Evolutionary conservation across 257 asterid genomes (phyloP).

Genomic region (Fraxinus quadrangulata): DNA sequence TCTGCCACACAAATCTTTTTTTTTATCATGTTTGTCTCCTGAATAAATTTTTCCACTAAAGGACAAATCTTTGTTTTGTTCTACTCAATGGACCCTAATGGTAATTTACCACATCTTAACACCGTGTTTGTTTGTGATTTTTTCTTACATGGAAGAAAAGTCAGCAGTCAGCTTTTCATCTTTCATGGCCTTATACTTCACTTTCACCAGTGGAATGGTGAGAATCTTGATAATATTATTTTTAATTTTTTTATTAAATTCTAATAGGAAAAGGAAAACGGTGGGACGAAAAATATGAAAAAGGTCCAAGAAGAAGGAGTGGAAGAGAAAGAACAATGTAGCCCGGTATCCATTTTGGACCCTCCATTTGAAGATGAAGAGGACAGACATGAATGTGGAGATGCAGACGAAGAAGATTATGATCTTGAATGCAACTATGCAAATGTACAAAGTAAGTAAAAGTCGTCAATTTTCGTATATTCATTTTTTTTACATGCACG

Average conservation of each 20-base stretch:
- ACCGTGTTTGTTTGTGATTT: conserved; percentile 10
- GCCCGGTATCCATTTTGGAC: conserved; percentile 80
- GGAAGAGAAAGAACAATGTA: conserved; percentile 77
- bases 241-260: background rate
- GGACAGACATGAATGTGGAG: conserved; percentile 33
- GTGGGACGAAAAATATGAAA: conserved; percentile 25
- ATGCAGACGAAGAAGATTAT: conserved; percentile 43
- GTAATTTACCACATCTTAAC: conserved; percentile 21
- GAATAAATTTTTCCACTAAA: conserved; percentile 31
- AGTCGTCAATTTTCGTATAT: background rate
- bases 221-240: background rate
- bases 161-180: conserved; percentile 26
- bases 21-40: conserved; percentile 29
- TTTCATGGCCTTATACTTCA: conserved; percentile 10
- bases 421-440: conserved; percentile 63
- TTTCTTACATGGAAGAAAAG: conserved; percentile 25
- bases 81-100: conserved; percentile 30
- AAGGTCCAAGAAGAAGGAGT: conserved; percentile 40
- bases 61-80: conserved; percentile 48
- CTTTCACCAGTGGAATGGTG: background rate
- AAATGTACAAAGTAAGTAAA: conserved; percentile 73
- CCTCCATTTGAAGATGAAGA: conserved; percentile 67
- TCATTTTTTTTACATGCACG: background rate
- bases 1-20: conserved; percentile 54
- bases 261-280: conserved; percentile 39